Conservation (phyloP, 2,329 filamentous ascomycete species). For the Cladophialophora carrionii region DNA sequence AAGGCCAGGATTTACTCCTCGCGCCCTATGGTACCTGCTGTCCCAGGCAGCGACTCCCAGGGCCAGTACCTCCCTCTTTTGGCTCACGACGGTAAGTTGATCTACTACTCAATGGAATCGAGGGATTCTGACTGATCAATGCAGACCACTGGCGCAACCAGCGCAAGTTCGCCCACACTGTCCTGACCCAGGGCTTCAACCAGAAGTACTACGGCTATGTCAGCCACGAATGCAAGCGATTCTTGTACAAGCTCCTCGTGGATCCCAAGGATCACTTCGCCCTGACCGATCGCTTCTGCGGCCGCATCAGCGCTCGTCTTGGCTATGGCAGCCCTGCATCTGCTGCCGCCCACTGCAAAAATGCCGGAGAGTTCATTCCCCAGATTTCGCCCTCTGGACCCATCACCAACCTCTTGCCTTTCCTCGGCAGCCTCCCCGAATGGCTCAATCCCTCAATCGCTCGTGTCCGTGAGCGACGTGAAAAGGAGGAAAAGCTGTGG, state of each 20-base stretch:
- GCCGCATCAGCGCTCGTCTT: conserved; percentile 37
- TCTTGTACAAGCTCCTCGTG: conserved; percentile 38
- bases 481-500: conserved; percentile 41
- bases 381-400: conserved; percentile 40
- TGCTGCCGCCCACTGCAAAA: conserved; percentile 39
- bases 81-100: conserved; percentile 36
- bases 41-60: conserved; percentile 39
- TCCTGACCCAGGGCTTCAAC: conserved; percentile 39
- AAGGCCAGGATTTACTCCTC: conserved; percentile 40
- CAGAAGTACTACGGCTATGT: conserved; percentile 39
- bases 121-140: conserved; percentile 5
- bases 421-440: conserved; percentile 38
- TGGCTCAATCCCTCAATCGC: conserved; percentile 38
- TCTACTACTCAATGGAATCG: neutral
- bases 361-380: conserved; percentile 40
- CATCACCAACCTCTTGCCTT: conserved; percentile 38
- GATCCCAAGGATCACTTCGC: conserved; percentile 40
- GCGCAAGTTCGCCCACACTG: conserved; percentile 40
- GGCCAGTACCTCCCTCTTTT: conserved; percentile 39
- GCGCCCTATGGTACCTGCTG: conserved; percentile 38
- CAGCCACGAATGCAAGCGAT: conserved; percentile 38
- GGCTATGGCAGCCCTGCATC: conserved; percentile 38
- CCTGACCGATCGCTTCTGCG: conserved; percentile 39
- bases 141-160: conserved; percentile 39
- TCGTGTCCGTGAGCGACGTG: conserved; percentile 37